Conservation (phyloP, 1,284 basidiomycete species). For the Singerocomus inundabilis region DNA sequence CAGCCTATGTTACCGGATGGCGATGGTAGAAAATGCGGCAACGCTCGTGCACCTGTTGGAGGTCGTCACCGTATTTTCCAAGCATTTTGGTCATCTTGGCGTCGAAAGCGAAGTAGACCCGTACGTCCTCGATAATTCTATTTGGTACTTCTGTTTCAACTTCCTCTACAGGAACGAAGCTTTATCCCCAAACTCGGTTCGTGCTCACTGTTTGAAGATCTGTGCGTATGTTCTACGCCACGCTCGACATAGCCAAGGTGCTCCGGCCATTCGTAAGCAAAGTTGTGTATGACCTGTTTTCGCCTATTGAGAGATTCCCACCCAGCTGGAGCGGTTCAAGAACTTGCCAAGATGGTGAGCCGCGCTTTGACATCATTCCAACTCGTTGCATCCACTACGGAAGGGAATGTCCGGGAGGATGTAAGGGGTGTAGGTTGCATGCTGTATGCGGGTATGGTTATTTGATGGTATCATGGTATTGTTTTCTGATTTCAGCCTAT, state of each 20-base stretch:
- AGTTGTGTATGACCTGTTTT: neutral
- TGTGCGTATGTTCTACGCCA: constrained; percentile 80
- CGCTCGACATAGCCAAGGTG: constrained; percentile 57
- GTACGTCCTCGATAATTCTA: constrained; percentile 14
- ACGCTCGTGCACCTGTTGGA: constrained; percentile 79
- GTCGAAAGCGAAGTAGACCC: constrained; percentile 19
- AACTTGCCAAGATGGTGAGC: constrained; percentile 57
- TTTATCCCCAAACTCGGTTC: constrained; percentile 47
- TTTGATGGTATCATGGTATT: neutral
- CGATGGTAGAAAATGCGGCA: constrained; percentile 77
- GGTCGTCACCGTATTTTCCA: constrained; percentile 65
- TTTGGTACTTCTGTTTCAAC: neutral
- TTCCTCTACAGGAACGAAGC: constrained; percentile 35
- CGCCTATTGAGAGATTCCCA: neutral
- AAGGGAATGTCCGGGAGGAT: constrained; percentile 61
- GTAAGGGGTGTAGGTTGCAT: constrained; percentile 79
- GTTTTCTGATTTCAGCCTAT: neutral
- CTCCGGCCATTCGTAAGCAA: constrained; percentile 56
- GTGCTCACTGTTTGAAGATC: constrained; percentile 76
- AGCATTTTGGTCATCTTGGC: constrained; percentile 46
- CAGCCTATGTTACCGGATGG: constrained; percentile 85
- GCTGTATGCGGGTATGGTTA: constrained; percentile 68
- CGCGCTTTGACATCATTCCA: constrained; percentile 68
- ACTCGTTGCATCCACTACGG: constrained; percentile 61
- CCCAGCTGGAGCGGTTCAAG: constrained; percentile 41